phyloP scores from a whole-genome alignment of 352 stramenopile genomes.

The Peronosclerospora sorghi region DNA sequence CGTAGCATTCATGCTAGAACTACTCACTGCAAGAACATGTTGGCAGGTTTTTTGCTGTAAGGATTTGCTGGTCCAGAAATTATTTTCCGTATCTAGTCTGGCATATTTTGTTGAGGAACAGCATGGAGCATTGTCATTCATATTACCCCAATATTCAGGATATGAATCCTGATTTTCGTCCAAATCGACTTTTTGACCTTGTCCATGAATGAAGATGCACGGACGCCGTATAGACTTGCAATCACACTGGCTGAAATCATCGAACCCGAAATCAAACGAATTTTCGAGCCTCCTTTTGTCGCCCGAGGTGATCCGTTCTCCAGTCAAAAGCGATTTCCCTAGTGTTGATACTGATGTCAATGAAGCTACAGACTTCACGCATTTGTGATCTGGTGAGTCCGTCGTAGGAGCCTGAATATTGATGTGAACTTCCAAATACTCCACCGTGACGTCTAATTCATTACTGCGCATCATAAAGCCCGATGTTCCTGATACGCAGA shows the following conservation, averaged over 20 bases:
- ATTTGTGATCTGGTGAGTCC: not conserved
- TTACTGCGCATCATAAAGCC: conserved; percentile 8
- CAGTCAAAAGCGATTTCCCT: conserved; percentile 4
- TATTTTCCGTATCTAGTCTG: conserved; percentile 21
- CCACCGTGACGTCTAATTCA: conserved; percentile 13
- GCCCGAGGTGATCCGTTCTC: not conserved
- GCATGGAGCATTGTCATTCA: conserved; percentile 24
- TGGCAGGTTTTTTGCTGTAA: conserved; percentile 30
- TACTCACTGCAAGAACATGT: conserved; percentile 10
- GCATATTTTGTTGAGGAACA: conserved; percentile 25
- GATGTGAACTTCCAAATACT: conserved; percentile 7
- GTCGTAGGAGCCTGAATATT: conserved; percentile 1
- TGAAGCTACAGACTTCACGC: not conserved
- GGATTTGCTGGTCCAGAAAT: conserved; percentile 20
- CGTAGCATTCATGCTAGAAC: conserved; percentile 4
- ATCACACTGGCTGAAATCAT: not conserved
- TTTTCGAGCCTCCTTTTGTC: not conserved
- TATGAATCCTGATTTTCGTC: conserved; percentile 6
- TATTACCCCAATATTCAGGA: conserved; percentile 23
- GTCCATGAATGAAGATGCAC: conserved; percentile 4
- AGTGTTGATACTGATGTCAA: conserved; percentile 1
- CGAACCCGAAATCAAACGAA: not conserved
- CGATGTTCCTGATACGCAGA: conserved; percentile 8
- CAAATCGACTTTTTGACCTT: conserved; percentile 1
- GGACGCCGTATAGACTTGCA: conserved; percentile 2